Base-by-base conservation (phyloP, 2,329 filamentous ascomycete genomes). In the Alternaria burnsii region DNA sequence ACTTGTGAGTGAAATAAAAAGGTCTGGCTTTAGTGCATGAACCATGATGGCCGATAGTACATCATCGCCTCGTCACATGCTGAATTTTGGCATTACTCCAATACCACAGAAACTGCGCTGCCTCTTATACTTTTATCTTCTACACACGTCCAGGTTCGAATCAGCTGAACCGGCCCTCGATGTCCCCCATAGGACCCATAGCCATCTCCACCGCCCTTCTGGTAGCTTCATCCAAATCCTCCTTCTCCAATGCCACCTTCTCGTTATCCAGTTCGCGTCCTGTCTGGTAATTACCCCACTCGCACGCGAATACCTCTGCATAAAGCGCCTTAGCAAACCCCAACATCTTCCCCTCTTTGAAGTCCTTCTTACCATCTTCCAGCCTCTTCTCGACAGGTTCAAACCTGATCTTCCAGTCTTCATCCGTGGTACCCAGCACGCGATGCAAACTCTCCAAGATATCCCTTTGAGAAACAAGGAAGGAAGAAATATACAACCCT, bases 381-480 rank as follows among this genome's bases (percentile, higher is more conserved):
- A 66, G 87, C 22, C 87, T 81, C 71, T 86, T 76, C 47, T 78
- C 63, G 1, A 79, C 75, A 0, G 71, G 62, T 75, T 88, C 83
- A 12, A 83, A 75, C 1, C 71, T 79, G 56, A 91, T 82, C 2
- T 71, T 82, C 89, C 89, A 92, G 68, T 91, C 88, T 0, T 74
- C 76, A 40, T 88, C 85, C 1, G 78, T 84, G 0, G 84, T 87
- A 0, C 83, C 83, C 0, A 85, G 85, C 4, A 88, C 88, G 0
- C 85, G 83, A 68, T 88, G 82, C 12, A 89, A 76, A n/a, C 83
- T 84, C 40, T 85, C 83, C 55, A 91, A 82, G 80, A 91, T 91
- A 10, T 91, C 88, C 11, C 82, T 81, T 74, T 92, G 89, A 7
- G 63, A 77, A 4, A 79, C 36, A 6, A 66, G 46, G 61, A 80